phyloP scores from a whole-genome alignment of 345 rosid species.

The Theobroma cacao region DNA sequence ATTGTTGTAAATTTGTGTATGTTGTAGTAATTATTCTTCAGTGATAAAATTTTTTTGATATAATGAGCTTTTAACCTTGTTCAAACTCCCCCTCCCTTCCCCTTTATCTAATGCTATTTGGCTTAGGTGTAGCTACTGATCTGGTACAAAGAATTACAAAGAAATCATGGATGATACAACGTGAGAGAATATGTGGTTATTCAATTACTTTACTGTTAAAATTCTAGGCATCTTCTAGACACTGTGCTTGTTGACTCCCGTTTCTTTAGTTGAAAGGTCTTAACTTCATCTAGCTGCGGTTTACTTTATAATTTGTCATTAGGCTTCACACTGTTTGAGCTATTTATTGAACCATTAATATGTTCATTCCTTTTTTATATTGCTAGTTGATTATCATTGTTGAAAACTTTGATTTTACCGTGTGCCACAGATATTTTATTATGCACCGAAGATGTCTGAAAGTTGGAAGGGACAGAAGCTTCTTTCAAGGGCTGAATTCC shows the following conservation, averaged over 20 bases:
- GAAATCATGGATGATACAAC: background rate
- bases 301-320: background rate
- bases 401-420: background rate
- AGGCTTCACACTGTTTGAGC: background rate
- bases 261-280: background rate
- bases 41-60: background rate
- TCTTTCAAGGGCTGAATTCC: slow-evolving; percentile 94
- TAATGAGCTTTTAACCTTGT: background rate
- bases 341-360: slow-evolving; percentile 2
- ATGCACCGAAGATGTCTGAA: slow-evolving; percentile 92
- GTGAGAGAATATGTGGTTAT: background rate
- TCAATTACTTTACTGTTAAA: background rate
- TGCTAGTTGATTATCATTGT: background rate
- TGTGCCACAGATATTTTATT: slow-evolving; percentile 76
- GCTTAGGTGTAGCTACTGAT: background rate
- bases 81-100: background rate
- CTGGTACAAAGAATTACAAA: background rate
- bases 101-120: background rate
- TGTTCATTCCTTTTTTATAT: background rate
- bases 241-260: background rate
- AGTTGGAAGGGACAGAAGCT: slow-evolving; percentile 99
- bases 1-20: background rate
- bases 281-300: background rate
- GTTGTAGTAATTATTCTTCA: background rate
- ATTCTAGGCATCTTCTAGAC: background rate